Base-by-base conservation (phyloP, 2,329 filamentous ascomycete genomes). In the Emmonsia crescens region DNA sequence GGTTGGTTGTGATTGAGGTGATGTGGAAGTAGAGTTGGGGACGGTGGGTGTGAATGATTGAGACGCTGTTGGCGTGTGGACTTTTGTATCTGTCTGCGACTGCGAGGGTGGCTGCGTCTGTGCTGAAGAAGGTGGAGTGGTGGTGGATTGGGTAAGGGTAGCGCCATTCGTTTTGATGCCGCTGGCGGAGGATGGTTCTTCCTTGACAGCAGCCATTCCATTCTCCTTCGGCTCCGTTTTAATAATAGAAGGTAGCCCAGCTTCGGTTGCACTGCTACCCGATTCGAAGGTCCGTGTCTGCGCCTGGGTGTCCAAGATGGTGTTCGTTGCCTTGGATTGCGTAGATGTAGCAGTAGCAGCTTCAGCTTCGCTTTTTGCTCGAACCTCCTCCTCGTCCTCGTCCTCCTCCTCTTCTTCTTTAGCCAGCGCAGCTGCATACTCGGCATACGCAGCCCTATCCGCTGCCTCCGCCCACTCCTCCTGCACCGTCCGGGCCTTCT, bases 401-500 rank as follows among this genome's bases (percentile, higher is more conserved):
- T 63, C 61, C 56, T 67, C 68, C n/a, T 71, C 68, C 21, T 70
- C 69, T 10, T 67, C 78, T 56, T 80, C 79, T 65, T 78, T 81
- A n/a, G 80, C 80, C 58, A 84, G 82, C 60, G 85, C 79, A 0
- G 81, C 80, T 66, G 83, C 80, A 68, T 82, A 82, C 67, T 80
- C 76, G 29, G 77, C 80, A 59, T 80, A 79, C 3, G 81, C 80
- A 1, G 77, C 79, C 68, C 83, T 74, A 63, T 81, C 80, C 61
- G 78, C 76, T 5, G 78, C 80, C 5, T 78, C 76, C 14, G 77
- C 77, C 73, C 75, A 78, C 66, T 79, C 75, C 69, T 78, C 64
- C 70, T 88, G 86, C 5, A 88, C 84, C 10, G 83, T 82, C 61
- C 84, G 77, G 19, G 85, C 85, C 66, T 82, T 80, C 71, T 88